Evolutionary conservation across 2,329 filamentous ascomycete genomes (phyloP), one percentile per base, ranked within the genome.

Genomic region (Paracamarosporium sp.): DNA sequence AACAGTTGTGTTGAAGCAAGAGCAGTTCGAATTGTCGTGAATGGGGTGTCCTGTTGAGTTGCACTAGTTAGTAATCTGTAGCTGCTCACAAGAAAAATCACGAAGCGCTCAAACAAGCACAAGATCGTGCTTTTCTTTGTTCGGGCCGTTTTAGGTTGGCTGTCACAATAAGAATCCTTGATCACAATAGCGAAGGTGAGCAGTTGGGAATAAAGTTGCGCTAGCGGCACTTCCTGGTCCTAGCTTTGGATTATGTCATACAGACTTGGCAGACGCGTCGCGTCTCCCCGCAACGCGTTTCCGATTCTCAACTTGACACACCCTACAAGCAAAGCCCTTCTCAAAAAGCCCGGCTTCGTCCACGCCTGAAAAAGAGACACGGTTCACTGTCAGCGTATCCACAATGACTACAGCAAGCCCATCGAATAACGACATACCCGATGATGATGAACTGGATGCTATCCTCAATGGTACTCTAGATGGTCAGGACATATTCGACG

Each of bases 391-490:
- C n/a, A n/a, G n/a, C n/a, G 11, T 3, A 43, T 13, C 8, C 35
- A 52, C n/a, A 8, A 74, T 74, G 72, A 64, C 70, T 48, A 33
- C 61, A 7, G 53, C 28, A 5, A 62, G 61, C 53, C 55, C 61
- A 17, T 57, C 56, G 38, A 25, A 20, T n/a, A 53, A 55, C 28
- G 51, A 68, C 53, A 61, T 61, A 45, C 71, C 59, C 56, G 65
- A 66, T 50, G 75, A 78, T 3, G 80, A 84, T 53, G 82, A 85
- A 24, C 78, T 88, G 27, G 86, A 90, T 60, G 88, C 89, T 50
- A 81, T 96, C 9, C 89, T 95, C 66, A 86, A 93, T 67, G 94
- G 94, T 71, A 89, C 92, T 65, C 81, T 88, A 22, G 63, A 80
- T 82, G 57, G 82, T 82, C 79, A 83, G 44, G 78, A 85, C 53